Base-by-base conservation (phyloP, 331 rosid species). In the Malus hybrid region DNA sequence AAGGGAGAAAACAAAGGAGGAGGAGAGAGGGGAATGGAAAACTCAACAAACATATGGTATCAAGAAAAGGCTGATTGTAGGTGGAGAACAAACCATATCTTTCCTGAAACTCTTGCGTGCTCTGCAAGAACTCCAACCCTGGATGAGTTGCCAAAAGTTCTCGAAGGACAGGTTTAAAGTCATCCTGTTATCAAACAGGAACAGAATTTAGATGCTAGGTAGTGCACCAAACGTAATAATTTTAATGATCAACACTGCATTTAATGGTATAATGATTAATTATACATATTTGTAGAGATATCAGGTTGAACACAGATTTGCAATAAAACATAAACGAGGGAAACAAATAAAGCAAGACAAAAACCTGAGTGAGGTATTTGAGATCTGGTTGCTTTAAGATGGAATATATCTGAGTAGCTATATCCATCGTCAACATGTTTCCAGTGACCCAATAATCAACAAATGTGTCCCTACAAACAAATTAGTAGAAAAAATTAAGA, bases 51-150 rank as follows among this genome's bases (percentile, higher is more conserved):
- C 60, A 16, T 72, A 60, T 39, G 28, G 30, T 73, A 20, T 33
- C 12, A 39, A 19, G 70, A 62, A 42, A 56, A 73, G 18, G 63
- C 34, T 20, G 16, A 18, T 16, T 13, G 76, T 22, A 67, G 70
- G 75, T 55, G 71, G 36, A 74, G 73, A 74, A 57, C 88, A 30
- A 86, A 95, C 99, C 99, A 63, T 92, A 95, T 95, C 99, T 90
- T 82, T 95, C 99, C 86, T 95, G 99, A 89, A 95, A 95, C 86
- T 95, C 99, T 46, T 97, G 99, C 44, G 99, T 95, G 80, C 96
- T 86, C 87, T 92, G 99, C 80, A 95, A 86, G 87, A 95, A 95
- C 84, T 95, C 99, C 82, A 95, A 78, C 82, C 99, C 99, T 29
- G 99, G 96, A 82, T 95, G 99, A 73, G 94, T 86, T 55, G 97